Percentiles rank a stretch among this genome's conserved stretches.
Evolutionary conservation across 495 filamentous ascomycete species (phyloP).

Genomic region (Xylaria intraflava): DNA sequence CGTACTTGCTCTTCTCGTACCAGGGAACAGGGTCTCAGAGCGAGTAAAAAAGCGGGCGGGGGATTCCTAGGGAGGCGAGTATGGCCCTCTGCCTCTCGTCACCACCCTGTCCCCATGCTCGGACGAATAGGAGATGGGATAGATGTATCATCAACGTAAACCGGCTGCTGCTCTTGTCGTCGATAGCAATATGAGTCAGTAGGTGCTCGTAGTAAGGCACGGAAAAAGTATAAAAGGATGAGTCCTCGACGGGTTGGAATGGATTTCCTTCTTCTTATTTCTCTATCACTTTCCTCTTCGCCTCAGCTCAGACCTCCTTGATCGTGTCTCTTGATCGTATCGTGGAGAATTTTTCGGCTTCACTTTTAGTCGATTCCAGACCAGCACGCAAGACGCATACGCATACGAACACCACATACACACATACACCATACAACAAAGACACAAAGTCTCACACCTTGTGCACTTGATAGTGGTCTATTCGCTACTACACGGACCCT

Average conservation of each 20-base stretch:
- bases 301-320: conserved; percentile 17
- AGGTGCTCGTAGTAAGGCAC: background rate
- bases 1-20: conserved; percentile 2
- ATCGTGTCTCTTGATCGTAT: conserved; percentile 5
- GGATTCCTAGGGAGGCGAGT: background rate
- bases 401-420: conserved; percentile 12
- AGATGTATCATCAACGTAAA: background rate
- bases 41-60: background rate
- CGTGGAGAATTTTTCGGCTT: conserved; percentile 5
- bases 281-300: conserved; percentile 38
- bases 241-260: conserved; percentile 35
- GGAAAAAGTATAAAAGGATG: conserved; percentile 61
- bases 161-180: background rate
- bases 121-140: conserved; percentile 24
- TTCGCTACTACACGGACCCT: conserved; percentile 7
- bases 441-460: conserved; percentile 14
- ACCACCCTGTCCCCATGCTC: conserved; percentile 23
- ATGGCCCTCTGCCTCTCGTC: background rate
- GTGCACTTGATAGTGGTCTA: conserved; percentile 2
- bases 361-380: background rate
- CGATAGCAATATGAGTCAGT: conserved; percentile 1
- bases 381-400: conserved; percentile 14
- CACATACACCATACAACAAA: conserved; percentile 19
- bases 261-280: conserved; percentile 50
- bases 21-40: conserved; percentile 1